phyloP scores from a whole-genome alignment of 148 eudicot genomes.

The Gaultheria prostrata region DNA sequence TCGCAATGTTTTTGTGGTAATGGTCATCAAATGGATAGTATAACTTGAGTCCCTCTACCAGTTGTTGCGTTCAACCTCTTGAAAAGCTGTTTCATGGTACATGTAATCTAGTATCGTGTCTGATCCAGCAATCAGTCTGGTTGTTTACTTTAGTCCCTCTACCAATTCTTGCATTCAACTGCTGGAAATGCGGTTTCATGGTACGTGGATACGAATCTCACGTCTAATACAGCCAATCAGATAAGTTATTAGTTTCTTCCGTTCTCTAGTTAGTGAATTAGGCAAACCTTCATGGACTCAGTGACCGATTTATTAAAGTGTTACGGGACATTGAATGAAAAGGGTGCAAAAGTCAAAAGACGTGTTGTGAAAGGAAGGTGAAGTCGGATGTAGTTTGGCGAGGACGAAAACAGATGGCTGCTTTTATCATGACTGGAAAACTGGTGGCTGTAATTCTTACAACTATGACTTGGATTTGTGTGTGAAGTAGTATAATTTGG shows the following conservation, averaged over 20 bases:
- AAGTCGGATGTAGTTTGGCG: neutral
- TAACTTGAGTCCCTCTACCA: neutral
- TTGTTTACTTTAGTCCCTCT: neutral
- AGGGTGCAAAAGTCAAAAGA: neutral
- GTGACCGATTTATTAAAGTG: neutral
- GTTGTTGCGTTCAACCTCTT: neutral
- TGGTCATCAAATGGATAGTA: neutral
- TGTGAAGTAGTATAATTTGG: too few species aligned
- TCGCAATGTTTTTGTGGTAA: neutral
- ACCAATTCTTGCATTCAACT: neutral
- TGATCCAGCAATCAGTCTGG: neutral
- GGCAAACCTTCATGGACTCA: neutral
- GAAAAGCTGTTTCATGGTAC: neutral
- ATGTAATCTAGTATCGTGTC: neutral
- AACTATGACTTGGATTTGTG: neutral
- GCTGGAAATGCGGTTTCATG: neutral
- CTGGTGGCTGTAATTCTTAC: neutral
- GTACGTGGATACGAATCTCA: neutral
- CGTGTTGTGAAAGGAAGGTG: neutral
- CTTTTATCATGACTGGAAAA: neutral
- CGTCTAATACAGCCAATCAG: neutral
- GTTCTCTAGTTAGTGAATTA: neutral
- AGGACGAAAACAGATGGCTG: neutral
- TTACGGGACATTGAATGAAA: neutral
- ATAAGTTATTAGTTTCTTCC: neutral